Conservation (phyloP, 2,329 filamentous ascomycete species). For the Torrubiellomyces zombiae region DNA sequence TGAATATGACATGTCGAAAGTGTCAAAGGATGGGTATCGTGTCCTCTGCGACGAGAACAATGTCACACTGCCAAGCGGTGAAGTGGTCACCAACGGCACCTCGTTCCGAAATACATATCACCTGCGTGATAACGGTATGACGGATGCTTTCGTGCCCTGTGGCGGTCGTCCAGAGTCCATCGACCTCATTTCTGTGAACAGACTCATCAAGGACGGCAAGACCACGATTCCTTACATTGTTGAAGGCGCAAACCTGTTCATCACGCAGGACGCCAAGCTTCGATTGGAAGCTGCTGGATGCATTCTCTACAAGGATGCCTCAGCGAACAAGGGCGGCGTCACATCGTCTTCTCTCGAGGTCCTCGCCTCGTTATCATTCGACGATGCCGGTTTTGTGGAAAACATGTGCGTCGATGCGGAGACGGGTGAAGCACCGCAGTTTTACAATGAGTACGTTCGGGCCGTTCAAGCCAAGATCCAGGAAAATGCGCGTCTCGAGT, state of each 20-base stretch:
- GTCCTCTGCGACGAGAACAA: constrained; percentile 85
- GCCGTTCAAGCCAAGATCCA: constrained; percentile 82
- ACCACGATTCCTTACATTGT: constrained; percentile 82
- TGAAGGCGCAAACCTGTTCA: constrained; percentile 95
- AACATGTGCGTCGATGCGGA: constrained; percentile 76
- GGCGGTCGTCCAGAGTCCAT: constrained; percentile 95
- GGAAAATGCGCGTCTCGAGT: constrained; percentile 82
- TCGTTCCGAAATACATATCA: constrained; percentile 97
- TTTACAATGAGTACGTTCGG: constrained; percentile 87
- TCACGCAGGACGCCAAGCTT: constrained; percentile 94
- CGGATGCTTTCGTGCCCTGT: constrained; percentile 87
- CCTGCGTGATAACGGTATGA: constrained; percentile 57
- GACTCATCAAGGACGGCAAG: constrained; percentile 83
- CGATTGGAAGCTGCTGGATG: constrained; percentile 90
- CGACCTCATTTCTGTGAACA: constrained; percentile 72
- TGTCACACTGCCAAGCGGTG: constrained; percentile 71
- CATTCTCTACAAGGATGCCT: constrained; percentile 93
- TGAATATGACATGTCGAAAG: constrained; percentile 68
- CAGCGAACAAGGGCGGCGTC: constrained; percentile 95
- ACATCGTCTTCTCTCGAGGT: constrained; percentile 96
- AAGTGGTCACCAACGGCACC: constrained; percentile 78
- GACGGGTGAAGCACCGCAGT: constrained; percentile 59
- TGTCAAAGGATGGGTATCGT: constrained; percentile 78
- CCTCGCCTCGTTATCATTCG: constrained; percentile 82
- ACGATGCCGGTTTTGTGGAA: constrained; percentile 71